These are phyloP conservation scores for Xylariaceae sp. DNA, from an alignment of 2,329 filamentous ascomycete genomes.

Conservation along the genomic window DNA sequence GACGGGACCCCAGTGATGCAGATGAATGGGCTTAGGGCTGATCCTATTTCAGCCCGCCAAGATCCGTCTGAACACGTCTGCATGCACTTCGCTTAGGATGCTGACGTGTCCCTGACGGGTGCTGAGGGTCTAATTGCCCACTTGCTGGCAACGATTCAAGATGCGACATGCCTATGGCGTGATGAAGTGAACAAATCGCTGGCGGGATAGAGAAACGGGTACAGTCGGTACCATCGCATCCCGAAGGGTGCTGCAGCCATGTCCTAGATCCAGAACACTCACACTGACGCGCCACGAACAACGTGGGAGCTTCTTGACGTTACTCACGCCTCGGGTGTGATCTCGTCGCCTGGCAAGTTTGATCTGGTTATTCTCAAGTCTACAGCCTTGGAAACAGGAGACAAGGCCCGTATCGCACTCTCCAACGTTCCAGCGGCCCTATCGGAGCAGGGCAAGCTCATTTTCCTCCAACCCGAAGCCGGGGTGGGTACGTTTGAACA, in stretches of 20 bases:
- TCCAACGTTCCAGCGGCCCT: neutral
- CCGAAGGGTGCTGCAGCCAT: neutral
- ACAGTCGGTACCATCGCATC: constrained; percentile 5
- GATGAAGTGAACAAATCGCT: no score
- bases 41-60: no score
- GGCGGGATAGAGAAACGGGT: constrained; percentile 21
- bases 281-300: neutral
- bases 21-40: no score
- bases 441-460: neutral
- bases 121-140: no score
- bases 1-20: no score
- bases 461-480: neutral
- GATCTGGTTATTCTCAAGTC: neutral
- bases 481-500: neutral
- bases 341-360: neutral
- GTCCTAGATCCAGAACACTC: neutral
- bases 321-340: neutral
- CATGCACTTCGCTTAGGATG: no score
- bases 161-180: no score
- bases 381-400: neutral
- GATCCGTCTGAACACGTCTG: no score
- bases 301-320: neutral
- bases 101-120: no score
- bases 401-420: neutral
- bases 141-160: no score